Conservation (phyloP, 2,329 filamentous ascomycete species). For the Nothophaeocryptopus gaeumannii region DNA sequence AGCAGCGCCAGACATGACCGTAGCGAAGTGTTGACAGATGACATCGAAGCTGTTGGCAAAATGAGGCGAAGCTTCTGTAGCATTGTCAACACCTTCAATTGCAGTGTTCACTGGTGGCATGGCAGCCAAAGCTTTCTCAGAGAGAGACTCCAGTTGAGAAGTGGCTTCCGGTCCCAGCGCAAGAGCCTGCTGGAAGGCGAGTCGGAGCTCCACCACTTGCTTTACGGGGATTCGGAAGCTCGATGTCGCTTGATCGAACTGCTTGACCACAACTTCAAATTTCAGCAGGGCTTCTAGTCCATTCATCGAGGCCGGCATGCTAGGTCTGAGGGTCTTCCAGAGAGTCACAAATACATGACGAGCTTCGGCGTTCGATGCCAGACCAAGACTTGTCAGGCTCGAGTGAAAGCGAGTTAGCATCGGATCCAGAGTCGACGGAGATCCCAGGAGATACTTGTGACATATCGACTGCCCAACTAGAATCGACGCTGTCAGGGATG, state of each 20-base stretch:
- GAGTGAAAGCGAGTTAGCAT: slow-evolving; percentile 1
- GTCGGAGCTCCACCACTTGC: slow-evolving; percentile 26
- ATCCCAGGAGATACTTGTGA: background rate
- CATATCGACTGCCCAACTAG: slow-evolving; percentile 15
- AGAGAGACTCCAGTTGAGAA: slow-evolving; percentile 19
- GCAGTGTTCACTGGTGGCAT: slow-evolving; percentile 11
- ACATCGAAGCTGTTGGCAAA: slow-evolving; percentile 48
- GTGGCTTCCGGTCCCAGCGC: slow-evolving; percentile 11
- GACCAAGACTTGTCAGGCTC: slow-evolving; percentile 5
- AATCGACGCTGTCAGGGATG: slow-evolving; percentile 13
- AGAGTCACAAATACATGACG: slow-evolving; percentile 26
- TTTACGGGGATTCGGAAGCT: slow-evolving; percentile 26
- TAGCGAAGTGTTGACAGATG: slow-evolving; percentile 39
- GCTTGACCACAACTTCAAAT: slow-evolving; percentile 46
- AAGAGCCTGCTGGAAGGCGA: slow-evolving; percentile 27
- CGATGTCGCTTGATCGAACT: slow-evolving; percentile 39
- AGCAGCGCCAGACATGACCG: slow-evolving; percentile 1
- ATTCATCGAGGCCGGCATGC: slow-evolving; percentile 42
- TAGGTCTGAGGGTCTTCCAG: slow-evolving; percentile 67
- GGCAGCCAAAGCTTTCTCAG: slow-evolving; percentile 16
- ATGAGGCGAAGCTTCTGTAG: slow-evolving; percentile 36
- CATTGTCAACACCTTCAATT: slow-evolving; percentile 10
- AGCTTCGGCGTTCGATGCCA: slow-evolving; percentile 7
- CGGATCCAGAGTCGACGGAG: background rate
- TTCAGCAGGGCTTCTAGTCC: slow-evolving; percentile 41